Conservation (phyloP, 805 yeast genomes). For the Limtongozyma cylindracea region DNA sequence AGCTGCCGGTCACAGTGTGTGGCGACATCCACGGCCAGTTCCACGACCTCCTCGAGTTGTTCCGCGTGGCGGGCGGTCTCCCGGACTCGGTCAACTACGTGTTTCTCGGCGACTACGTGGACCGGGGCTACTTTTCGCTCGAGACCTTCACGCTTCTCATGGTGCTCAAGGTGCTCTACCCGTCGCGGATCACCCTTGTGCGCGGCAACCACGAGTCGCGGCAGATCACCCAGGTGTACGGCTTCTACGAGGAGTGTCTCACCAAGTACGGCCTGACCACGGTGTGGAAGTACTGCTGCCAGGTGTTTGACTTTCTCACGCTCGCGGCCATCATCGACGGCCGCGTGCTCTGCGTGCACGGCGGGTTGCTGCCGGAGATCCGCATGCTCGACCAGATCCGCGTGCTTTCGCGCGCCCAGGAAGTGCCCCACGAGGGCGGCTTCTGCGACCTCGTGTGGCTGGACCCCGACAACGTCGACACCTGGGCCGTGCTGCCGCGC, state of each 20-base stretch:
- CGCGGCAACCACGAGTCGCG: conserved; percentile 96
- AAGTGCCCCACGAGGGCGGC: conserved; percentile 98
- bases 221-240: conserved; percentile 97
- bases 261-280: conserved; percentile 86
- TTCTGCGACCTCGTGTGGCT: conserved; percentile 96
- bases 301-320: conserved; percentile 82
- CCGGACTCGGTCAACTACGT: conserved; percentile 50
- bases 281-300: conserved; percentile 93
- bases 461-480: conserved; percentile 92
- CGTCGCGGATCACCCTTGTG: conserved; percentile 67
- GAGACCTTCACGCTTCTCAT: conserved; percentile 86
- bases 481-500: conserved; percentile 95
- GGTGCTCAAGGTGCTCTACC: conserved; percentile 80
- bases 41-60: conserved; percentile 78
- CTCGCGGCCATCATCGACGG: conserved; percentile 94
- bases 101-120: conserved; percentile 90
- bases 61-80: conserved; percentile 81
- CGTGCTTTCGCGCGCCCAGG: conserved; percentile 87
- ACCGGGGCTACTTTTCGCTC: conserved; percentile 86
- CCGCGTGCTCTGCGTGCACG: conserved; percentile 83
- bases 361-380: conserved; percentile 92
- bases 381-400: conserved; percentile 93
- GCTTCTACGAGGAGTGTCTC: conserved; percentile 88
- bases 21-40: conserved; percentile 98
- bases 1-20: conserved; percentile 83